phyloP scores from a whole-genome alignment of 768 basidiomycete genomes.

The Agrocybe pediades region DNA sequence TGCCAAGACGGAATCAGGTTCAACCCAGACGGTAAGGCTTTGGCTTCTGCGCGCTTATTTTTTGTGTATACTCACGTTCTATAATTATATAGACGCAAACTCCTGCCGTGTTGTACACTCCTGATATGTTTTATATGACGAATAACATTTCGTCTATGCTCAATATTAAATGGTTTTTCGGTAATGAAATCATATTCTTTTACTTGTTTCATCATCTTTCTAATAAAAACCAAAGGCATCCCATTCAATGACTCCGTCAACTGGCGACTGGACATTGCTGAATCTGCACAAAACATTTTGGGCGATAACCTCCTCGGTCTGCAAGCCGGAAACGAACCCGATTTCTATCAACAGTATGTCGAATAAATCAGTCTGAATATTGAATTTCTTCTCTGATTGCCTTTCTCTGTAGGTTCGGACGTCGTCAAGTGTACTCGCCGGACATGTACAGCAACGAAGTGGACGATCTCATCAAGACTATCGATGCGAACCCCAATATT shows the following conservation, averaged over 20 bases:
- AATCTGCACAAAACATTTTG: slow-evolving; percentile 59
- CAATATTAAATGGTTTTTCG: slow-evolving; percentile 68
- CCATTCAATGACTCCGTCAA: slow-evolving; percentile 68
- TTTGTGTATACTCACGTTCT: neutral
- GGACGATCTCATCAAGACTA: slow-evolving; percentile 19
- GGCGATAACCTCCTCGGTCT: slow-evolving; percentile 68
- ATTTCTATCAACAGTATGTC: slow-evolving; percentile 56
- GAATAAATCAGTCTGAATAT: slow-evolving; percentile 7
- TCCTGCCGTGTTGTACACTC: slow-evolving; percentile 63
- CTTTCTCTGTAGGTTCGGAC: slow-evolving; percentile 29
- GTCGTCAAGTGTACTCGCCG: slow-evolving; percentile 34
- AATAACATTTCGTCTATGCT: slow-evolving; percentile 58
- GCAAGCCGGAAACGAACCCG: slow-evolving; percentile 79
- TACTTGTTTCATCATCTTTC: neutral
- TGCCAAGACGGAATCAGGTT: slow-evolving; percentile 23
- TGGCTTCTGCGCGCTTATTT: neutral
- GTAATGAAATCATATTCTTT: slow-evolving; percentile 25
- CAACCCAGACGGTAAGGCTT: slow-evolving; percentile 21
- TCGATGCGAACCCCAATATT: slow-evolving; percentile 26
- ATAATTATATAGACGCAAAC: slow-evolving; percentile 52
- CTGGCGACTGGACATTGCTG: slow-evolving; percentile 55
- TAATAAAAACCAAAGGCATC: slow-evolving; percentile 30
- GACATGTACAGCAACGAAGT: slow-evolving; percentile 50
- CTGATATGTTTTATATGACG: slow-evolving; percentile 69
- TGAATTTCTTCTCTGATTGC: neutral